phyloP scores from a whole-genome alignment of 371 early-diverging fungal genomes.

The Blastocladiella emersonii region DNA sequence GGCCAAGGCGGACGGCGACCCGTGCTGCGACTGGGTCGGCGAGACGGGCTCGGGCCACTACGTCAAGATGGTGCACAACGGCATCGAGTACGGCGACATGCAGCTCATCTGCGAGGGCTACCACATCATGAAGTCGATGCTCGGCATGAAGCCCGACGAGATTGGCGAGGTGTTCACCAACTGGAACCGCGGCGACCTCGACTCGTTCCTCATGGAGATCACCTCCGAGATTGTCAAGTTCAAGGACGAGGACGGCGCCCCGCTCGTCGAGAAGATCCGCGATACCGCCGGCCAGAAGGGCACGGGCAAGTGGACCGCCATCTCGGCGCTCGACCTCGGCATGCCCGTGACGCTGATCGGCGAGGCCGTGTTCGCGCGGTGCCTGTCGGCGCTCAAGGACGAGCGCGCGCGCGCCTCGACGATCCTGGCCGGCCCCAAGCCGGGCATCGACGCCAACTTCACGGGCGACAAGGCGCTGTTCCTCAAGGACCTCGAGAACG shows the following conservation, averaged over 20 bases:
- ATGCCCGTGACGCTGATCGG: constrained; percentile 92
- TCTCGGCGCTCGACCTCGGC: constrained; percentile 84
- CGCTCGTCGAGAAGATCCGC: constrained; percentile 86
- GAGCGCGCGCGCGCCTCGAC: constrained; percentile 82
- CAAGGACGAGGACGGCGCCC: constrained; percentile 69
- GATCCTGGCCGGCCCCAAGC: constrained; percentile 59
- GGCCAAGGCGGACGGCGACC: constrained; percentile 71
- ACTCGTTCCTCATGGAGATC: constrained; percentile 96
- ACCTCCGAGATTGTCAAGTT: constrained; percentile 81
- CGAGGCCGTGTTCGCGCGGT: constrained; percentile 95
- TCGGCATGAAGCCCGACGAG: constrained; percentile 67
- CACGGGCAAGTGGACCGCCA: constrained; percentile 97
- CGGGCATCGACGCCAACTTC: constrained; percentile 28
- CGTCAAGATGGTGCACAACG: constrained; percentile 99
- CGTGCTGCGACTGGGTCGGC: constrained; percentile 99
- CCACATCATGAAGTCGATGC: constrained; percentile 73
- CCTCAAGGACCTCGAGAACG: constrained; percentile 76
- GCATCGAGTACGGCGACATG: constrained; percentile 99
- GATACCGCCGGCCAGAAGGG: constrained; percentile 98
- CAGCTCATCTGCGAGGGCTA: constrained; percentile 96
- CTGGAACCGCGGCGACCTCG: constrained; percentile 92
- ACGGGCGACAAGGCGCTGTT: constrained; percentile 73
- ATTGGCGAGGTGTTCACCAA: constrained; percentile 74
- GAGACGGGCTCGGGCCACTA: constrained; percentile 97
- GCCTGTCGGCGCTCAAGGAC: constrained; percentile 87